Conservation (phyloP, 139 green algal species). For the Chlorella vulgaris region DNA sequence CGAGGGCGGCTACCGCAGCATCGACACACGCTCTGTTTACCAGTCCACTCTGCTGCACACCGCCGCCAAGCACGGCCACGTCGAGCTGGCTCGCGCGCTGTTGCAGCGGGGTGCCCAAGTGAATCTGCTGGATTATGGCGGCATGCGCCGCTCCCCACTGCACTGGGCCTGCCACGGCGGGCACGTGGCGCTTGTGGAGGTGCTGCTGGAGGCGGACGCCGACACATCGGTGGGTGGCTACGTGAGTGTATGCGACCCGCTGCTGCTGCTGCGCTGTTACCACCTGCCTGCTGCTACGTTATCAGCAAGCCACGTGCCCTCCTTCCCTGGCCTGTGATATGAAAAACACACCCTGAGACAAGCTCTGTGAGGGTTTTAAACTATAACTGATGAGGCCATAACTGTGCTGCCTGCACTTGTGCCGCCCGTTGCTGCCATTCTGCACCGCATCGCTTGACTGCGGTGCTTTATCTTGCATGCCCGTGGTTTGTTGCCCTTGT, state of each 20-base stretch:
- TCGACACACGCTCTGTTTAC: neutral
- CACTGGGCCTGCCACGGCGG: slow-evolving; percentile 28
- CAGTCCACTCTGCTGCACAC: slow-evolving; percentile 21
- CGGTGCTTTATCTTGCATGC: too few species aligned
- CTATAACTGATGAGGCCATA: slow-evolving; percentile 16
- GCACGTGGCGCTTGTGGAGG: slow-evolving; percentile 11
- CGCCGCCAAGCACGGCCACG: neutral
- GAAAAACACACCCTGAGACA: neutral
- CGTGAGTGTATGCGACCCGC: neutral
- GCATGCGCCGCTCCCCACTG: slow-evolving; percentile 17
- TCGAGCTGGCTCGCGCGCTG: neutral
- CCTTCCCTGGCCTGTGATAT: neutral
- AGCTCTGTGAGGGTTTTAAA: slow-evolving; percentile 23
- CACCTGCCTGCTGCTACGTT: neutral
- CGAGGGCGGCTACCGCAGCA: slow-evolving; percentile 2
- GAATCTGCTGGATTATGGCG: slow-evolving; percentile 8
- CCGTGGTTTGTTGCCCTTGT: too few species aligned
- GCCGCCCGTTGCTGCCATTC: neutral
- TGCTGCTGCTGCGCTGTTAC: neutral
- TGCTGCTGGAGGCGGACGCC: neutral
- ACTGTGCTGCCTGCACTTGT: neutral
- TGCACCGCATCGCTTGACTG: too few species aligned
- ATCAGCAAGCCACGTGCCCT: too few species aligned
- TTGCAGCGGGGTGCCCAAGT: neutral
- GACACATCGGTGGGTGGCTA: slow-evolving; percentile 10